Evolutionary conservation across 495 filamentous ascomycete species (phyloP).

Genomic region (Ramalina peruviana): DNA sequence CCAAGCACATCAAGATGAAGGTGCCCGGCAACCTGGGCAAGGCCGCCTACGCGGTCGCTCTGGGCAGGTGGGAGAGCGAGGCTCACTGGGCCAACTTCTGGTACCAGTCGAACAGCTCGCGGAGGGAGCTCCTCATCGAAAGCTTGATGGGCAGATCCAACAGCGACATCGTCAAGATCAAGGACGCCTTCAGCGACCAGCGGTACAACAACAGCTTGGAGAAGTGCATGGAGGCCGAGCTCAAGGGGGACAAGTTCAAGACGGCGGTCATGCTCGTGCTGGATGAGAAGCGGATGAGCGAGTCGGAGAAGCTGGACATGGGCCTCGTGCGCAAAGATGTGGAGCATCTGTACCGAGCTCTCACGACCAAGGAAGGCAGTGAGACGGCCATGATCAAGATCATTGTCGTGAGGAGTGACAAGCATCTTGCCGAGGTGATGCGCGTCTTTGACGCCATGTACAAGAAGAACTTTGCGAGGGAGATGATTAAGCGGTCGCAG

Average conservation of each 20-base stretch:
- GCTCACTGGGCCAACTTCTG: slow-evolving; percentile 98
- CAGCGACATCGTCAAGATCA: slow-evolving; percentile 76
- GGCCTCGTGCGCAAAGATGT: slow-evolving; percentile 58
- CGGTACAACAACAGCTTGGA: slow-evolving; percentile 74
- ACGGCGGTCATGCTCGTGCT: slow-evolving; percentile 74
- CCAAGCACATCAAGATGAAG: slow-evolving; percentile 81
- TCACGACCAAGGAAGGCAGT: slow-evolving; percentile 63
- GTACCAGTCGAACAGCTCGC: slow-evolving; percentile 79
- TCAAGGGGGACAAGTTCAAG: slow-evolving; percentile 91
- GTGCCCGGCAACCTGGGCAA: slow-evolving; percentile 76
- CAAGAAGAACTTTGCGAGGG: slow-evolving; percentile 66
- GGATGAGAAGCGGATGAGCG: slow-evolving; percentile 70
- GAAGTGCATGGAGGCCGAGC: slow-evolving; percentile 77
- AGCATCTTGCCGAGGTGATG: slow-evolving; percentile 69
- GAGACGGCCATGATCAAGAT: slow-evolving; percentile 86
- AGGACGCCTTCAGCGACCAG: slow-evolving; percentile 82
- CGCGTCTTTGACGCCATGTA: slow-evolving; percentile 55
- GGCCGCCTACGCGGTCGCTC: slow-evolving; percentile 74
- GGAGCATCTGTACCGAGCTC: slow-evolving; percentile 50
- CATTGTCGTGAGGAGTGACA: slow-evolving; percentile 63
- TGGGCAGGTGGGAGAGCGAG: slow-evolving; percentile 86
- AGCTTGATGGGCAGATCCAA: slow-evolving; percentile 80
- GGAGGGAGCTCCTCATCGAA: slow-evolving; percentile 84
- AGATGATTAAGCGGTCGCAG: slow-evolving; percentile 73
- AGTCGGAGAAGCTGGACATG: slow-evolving; percentile 42